Conservation (phyloP, 306 rosid species). For the Cicer bijugum region DNA sequence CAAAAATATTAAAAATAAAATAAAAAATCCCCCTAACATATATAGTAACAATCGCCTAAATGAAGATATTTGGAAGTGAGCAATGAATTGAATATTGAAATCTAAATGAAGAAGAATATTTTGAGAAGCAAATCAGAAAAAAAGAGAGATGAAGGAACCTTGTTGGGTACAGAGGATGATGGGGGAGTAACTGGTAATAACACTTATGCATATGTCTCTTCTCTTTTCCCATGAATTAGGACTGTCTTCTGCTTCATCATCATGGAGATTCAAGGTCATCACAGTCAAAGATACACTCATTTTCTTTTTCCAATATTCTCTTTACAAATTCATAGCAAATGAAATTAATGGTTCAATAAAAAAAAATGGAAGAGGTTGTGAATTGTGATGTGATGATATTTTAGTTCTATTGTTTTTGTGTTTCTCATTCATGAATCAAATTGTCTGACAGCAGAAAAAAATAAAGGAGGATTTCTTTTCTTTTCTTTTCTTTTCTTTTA, state of each 20-base stretch:
- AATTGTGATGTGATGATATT: not conserved
- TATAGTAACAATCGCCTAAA: too few species aligned
- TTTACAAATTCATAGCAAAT: slow-evolving; percentile 47
- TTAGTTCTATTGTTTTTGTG: not conserved
- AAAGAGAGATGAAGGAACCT: slow-evolving; percentile 55
- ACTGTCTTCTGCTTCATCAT: slow-evolving; percentile 79
- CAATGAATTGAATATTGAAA: slow-evolving; percentile 40
- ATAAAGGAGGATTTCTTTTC: not conserved
- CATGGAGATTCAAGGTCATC: slow-evolving; percentile 97
- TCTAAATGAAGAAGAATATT: slow-evolving; percentile 38
- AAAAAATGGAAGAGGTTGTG: slow-evolving; percentile 32
- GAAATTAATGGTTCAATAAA: slow-evolving; percentile 36
- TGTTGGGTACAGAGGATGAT: slow-evolving; percentile 91
- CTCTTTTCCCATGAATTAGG: slow-evolving; percentile 97
- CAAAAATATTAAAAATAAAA: slow-evolving; percentile 30
- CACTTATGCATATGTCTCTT: slow-evolving; percentile 85
- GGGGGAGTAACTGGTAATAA: slow-evolving; percentile 82
- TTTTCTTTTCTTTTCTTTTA: not conserved
- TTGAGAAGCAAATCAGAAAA: slow-evolving; percentile 43
- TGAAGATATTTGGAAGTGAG: too few species aligned
- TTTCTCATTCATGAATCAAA: slow-evolving; percentile 24
- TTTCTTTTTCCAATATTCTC: slow-evolving; percentile 31
- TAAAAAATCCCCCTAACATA: not conserved
- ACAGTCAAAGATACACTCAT: slow-evolving; percentile 92
- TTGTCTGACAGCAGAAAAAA: slow-evolving; percentile 20